Conservation (phyloP, 2,329 filamentous ascomycete genomes). For the Penicillium sp. region DNA sequence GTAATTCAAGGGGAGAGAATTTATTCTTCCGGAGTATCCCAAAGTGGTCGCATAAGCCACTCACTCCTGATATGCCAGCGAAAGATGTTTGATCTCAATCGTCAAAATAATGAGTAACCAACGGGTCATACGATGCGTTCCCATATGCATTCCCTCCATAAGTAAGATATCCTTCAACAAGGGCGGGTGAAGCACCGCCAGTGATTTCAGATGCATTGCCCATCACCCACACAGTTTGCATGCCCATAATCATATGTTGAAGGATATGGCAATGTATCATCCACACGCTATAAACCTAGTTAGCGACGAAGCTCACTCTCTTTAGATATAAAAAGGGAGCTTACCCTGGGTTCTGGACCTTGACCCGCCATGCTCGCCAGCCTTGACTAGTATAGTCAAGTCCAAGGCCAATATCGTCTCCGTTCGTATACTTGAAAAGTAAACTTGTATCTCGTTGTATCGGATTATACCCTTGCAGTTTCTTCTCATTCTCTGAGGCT, state of each 20-base stretch:
- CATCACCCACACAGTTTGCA: conserved; percentile 47
- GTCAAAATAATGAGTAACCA: conserved; percentile 12
- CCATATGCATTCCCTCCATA: conserved; percentile 46
- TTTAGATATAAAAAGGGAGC: background rate
- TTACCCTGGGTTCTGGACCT: conserved; percentile 47
- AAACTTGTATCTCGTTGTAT: conserved; percentile 49
- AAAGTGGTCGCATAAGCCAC: too few species aligned
- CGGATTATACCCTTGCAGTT: conserved; percentile 36
- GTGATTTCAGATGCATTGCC: conserved; percentile 41
- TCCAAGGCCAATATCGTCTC: conserved; percentile 41
- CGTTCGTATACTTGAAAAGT: conserved; percentile 52
- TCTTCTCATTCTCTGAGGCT: conserved; percentile 38
- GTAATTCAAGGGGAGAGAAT: too few species aligned
- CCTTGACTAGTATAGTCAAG: conserved; percentile 33
- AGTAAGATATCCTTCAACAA: conserved; percentile 40
- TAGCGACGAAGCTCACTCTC: background rate
- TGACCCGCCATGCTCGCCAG: conserved; percentile 60
- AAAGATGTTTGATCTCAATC: too few species aligned
- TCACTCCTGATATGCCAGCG: too few species aligned
- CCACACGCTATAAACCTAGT: conserved; percentile 31
- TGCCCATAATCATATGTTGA: conserved; percentile 48
- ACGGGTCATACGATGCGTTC: conserved; percentile 21
- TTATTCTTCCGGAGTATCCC: too few species aligned
- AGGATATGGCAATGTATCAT: conserved; percentile 51
- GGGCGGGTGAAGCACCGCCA: conserved; percentile 23